phyloP scores from a whole-genome alignment of 2,329 filamentous ascomycete genomes.

The Phyllosticta citrichinensis region DNA sequence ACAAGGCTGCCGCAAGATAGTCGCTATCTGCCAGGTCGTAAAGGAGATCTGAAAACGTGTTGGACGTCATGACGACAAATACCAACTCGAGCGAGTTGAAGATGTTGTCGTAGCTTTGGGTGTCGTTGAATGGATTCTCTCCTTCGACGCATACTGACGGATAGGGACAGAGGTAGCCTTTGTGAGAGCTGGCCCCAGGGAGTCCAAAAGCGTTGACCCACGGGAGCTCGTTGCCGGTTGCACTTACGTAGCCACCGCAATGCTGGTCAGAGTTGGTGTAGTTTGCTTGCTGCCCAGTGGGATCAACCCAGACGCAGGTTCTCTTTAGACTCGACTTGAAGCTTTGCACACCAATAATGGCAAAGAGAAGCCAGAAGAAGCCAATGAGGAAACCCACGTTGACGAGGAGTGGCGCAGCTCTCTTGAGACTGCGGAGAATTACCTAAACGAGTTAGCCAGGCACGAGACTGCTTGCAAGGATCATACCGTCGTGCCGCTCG shows the following conservation, averaged over 20 bases:
- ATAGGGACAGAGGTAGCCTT: slow-evolving; percentile 80
- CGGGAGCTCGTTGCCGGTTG: slow-evolving; percentile 45
- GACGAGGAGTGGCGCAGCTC: slow-evolving; percentile 80
- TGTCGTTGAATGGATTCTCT: slow-evolving; percentile 69
- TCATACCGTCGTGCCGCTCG: slow-evolving; percentile 83
- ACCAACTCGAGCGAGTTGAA: slow-evolving; percentile 84
- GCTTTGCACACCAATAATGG: slow-evolving; percentile 91
- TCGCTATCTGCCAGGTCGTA: slow-evolving; percentile 90
- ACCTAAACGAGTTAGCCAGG: slow-evolving; percentile 44
- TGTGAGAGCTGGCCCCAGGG: slow-evolving; percentile 45
- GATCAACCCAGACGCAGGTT: slow-evolving; percentile 41
- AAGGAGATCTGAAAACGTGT: slow-evolving; percentile 91
- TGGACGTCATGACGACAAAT: slow-evolving; percentile 97
- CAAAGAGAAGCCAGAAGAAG: slow-evolving; percentile 97
- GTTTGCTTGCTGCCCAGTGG: slow-evolving; percentile 40
- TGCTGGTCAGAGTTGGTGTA: slow-evolving; percentile 57
- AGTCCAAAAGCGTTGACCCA: slow-evolving; percentile 56
- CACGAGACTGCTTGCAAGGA: not conserved
- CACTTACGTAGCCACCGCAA: slow-evolving; percentile 73
- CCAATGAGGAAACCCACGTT: slow-evolving; percentile 89
- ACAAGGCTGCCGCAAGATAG: slow-evolving; percentile 76
- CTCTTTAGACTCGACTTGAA: slow-evolving; percentile 52
- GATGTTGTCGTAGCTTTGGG: slow-evolving; percentile 92
- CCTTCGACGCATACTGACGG: slow-evolving; percentile 77
- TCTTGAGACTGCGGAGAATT: slow-evolving; percentile 89